Percentiles rank a stretch among this genome's conserved stretches.
These are phyloP conservation scores for Blastocystis sp. DNA, from an alignment of 352 stramenopile genomes.

Conservation along the genomic window DNA sequence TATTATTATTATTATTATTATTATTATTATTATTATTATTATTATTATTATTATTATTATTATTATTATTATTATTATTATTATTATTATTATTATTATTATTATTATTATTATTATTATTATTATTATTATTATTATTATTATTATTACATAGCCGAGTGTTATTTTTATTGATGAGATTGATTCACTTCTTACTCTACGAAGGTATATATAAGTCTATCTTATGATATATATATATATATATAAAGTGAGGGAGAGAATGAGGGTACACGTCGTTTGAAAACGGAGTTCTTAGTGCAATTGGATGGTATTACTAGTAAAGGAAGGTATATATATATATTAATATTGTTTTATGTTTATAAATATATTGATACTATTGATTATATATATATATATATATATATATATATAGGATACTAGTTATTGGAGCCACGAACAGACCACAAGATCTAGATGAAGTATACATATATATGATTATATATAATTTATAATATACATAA, in stretches of 20 bases:
- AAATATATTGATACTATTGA: neutral
- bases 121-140: slow-evolving; percentile 45
- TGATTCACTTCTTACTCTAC: slow-evolving; percentile 83
- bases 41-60: slow-evolving; percentile 95
- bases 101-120: slow-evolving; percentile 95
- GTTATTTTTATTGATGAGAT: slow-evolving; percentile 99
- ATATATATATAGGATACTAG: slow-evolving; percentile 51
- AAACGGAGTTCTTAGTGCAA: slow-evolving; percentile 93
- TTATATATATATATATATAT: neutral
- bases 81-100: slow-evolving; percentile 93
- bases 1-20: slow-evolving; percentile 52
- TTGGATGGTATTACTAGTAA: slow-evolving; percentile 61
- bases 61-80: slow-evolving; percentile 51
- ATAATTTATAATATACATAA: neutral
- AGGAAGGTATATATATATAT: too few species aligned
- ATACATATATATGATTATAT: too few species aligned
- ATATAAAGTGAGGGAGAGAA: slow-evolving; percentile 64
- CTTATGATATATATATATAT: slow-evolving; percentile 48
- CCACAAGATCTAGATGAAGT: slow-evolving; percentile 81
- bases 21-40: slow-evolving; percentile 93
- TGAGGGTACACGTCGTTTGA: slow-evolving; percentile 71
- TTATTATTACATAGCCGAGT: slow-evolving; percentile 57
- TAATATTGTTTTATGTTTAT: too few species aligned
- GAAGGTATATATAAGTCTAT: slow-evolving; percentile 71
- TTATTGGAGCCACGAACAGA: slow-evolving; percentile 90